Conservation (phyloP, 139 green algal genomes). For the Micractinium sp. region DNA sequence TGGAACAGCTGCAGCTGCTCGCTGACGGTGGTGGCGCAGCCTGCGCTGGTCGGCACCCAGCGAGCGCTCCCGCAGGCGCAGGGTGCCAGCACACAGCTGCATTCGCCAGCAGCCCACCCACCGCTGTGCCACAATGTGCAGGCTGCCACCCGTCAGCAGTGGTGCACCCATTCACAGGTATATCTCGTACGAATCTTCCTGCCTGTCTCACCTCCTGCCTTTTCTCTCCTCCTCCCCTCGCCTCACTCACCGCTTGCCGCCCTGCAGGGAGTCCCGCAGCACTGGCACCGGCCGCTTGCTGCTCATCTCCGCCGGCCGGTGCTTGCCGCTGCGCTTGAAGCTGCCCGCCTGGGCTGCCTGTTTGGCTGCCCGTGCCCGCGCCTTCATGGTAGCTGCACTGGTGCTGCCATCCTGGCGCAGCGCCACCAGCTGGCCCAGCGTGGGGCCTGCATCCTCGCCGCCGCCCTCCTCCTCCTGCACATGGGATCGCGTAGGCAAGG, state of each 20-base stretch:
- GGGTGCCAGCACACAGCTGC: background rate
- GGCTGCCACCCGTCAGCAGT: too few relatives aligned
- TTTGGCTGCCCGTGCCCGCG: slow-evolving; percentile 8
- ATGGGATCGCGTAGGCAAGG: background rate
- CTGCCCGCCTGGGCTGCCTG: background rate
- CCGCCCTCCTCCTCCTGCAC: background rate
- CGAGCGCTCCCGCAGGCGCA: too few relatives aligned
- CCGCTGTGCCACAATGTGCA: background rate
- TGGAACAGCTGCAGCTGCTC: background rate
- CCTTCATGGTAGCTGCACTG: slow-evolving; percentile 11
- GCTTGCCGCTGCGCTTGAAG: slow-evolving; percentile 75
- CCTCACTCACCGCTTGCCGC: slow-evolving; percentile 29
- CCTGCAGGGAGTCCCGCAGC: slow-evolving; percentile 74
- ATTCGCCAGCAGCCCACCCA: background rate
- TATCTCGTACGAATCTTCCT: too few relatives aligned
- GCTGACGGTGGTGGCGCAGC: too few relatives aligned
- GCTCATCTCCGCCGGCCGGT: slow-evolving; percentile 75
- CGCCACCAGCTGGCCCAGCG: slow-evolving; percentile 52
- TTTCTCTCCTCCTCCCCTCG: background rate
- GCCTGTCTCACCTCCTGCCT: background rate
- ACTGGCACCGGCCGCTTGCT: slow-evolving; percentile 81
- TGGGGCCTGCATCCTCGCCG: slow-evolving; percentile 21
- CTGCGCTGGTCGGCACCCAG: too few relatives aligned
- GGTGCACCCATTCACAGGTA: too few relatives aligned
- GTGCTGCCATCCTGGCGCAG: slow-evolving; percentile 58